phyloP scores from a whole-genome alignment of 495 filamentous ascomycete genomes.

The Hamigera avellanea region DNA sequence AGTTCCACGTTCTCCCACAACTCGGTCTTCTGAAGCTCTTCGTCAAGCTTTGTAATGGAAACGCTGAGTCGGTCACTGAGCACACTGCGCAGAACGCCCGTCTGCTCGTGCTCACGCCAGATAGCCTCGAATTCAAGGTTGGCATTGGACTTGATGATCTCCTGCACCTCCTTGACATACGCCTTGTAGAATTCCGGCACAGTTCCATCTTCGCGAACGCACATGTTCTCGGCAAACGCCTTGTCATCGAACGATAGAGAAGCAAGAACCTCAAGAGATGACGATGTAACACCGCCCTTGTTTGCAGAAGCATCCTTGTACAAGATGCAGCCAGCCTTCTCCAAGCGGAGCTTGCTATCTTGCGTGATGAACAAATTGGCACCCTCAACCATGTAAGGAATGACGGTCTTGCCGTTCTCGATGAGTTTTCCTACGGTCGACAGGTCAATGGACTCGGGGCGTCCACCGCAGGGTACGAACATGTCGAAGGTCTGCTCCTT shows the following conservation, averaged over 20 bases:
- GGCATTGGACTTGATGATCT: conserved; percentile 80
- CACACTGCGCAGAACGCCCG: conserved; percentile 63
- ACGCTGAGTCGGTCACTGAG: conserved; percentile 79
- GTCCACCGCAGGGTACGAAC: conserved; percentile 94
- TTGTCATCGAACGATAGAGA: conserved; percentile 86
- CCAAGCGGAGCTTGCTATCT: conserved; percentile 89
- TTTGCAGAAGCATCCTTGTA: conserved; percentile 98
- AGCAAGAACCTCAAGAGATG: conserved; percentile 89
- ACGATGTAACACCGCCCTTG: conserved; percentile 98
- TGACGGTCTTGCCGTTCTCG: conserved; percentile 62
- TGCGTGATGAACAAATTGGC: conserved; percentile 99
- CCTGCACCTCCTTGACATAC: conserved; percentile 88
- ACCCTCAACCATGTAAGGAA: conserved; percentile 95
- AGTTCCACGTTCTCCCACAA: conserved; percentile 79
- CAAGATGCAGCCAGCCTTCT: conserved; percentile 83
- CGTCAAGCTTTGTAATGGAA: conserved; percentile 89
- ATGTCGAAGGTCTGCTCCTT: conserved; percentile 62
- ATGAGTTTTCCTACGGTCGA: conserved; percentile 77
- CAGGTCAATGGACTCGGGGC: conserved; percentile 93
- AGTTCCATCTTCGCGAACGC: conserved; percentile 62
- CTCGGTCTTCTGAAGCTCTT: conserved; percentile 86
- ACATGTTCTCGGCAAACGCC: conserved; percentile 89
- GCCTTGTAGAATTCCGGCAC: conserved; percentile 81
- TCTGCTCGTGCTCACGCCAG: conserved; percentile 85
- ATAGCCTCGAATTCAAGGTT: conserved; percentile 93